These are phyloP conservation scores for Trichophyton mentagrophytes DNA, from an alignment of 2,329 filamentous ascomycete genomes.

Conservation along the genomic window DNA sequence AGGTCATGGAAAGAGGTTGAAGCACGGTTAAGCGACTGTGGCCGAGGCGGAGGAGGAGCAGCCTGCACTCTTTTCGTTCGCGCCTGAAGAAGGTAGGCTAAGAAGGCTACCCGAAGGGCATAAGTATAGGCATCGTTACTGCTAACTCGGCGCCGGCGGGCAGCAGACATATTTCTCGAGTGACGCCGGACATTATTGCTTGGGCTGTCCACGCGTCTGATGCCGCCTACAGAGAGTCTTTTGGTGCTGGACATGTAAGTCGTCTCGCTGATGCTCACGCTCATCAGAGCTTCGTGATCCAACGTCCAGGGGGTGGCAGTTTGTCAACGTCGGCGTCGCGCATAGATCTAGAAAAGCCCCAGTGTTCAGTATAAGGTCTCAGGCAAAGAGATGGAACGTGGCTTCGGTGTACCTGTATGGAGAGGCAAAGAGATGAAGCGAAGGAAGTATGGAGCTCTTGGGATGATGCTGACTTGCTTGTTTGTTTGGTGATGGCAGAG, in stretches of 20 bases:
- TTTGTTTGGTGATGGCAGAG: neutral
- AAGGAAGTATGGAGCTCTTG: neutral
- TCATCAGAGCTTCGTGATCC: neutral
- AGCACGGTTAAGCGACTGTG: constrained; percentile 52
- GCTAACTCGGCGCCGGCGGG: constrained; percentile 32
- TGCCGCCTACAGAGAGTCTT: constrained; percentile 32
- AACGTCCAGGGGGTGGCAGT: neutral
- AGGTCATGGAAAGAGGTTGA: constrained; percentile 66
- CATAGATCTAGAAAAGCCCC: neutral
- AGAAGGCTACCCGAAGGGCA: constrained; percentile 78
- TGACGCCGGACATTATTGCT: constrained; percentile 32
- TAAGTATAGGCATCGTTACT: constrained; percentile 79
- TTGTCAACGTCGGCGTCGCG: neutral
- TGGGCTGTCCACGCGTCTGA: constrained; percentile 34
- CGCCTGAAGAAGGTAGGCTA: constrained; percentile 85
- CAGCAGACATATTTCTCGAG: constrained; percentile 32
- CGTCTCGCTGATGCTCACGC: neutral
- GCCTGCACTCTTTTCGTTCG: constrained; percentile 82
- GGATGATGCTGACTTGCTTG: neutral
- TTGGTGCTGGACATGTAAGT: constrained; percentile 36
- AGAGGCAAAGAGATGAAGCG: neutral
- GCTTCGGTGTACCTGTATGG: neutral
- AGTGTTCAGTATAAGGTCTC: neutral
- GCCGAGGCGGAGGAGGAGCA: constrained; percentile 52
- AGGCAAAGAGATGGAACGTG: no score